These are phyloP conservation scores for Pythium sukuiense DNA, from an alignment of 352 stramenopile genomes.

Conservation along the genomic window DNA sequence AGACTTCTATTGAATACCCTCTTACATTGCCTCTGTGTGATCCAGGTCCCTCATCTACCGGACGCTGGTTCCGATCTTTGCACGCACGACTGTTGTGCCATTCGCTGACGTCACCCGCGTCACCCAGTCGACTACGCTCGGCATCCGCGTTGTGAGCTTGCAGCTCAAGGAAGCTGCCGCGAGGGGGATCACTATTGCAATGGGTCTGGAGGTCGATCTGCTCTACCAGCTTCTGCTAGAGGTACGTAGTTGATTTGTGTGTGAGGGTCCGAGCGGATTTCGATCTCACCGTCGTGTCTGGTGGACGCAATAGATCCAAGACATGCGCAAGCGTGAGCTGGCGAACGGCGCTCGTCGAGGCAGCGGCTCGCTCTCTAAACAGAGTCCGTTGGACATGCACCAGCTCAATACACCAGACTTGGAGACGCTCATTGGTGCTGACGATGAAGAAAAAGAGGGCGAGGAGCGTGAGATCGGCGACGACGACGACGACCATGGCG, in stretches of 20 bases:
- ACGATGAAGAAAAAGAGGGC: constrained; percentile 65
- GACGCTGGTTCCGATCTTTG: constrained; percentile 75
- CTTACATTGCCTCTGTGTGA: background rate
- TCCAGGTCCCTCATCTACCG: constrained; percentile 46
- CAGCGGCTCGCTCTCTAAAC: background rate
- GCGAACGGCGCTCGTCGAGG: constrained; percentile 4
- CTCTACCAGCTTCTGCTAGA: constrained; percentile 70
- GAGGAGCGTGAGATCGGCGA: constrained; percentile 11
- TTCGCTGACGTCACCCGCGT: constrained; percentile 62
- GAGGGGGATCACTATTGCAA: constrained; percentile 70
- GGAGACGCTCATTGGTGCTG: constrained; percentile 55
- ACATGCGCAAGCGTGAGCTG: constrained; percentile 51
- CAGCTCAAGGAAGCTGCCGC: constrained; percentile 45
- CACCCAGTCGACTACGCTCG: constrained; percentile 54
- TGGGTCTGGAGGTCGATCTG: constrained; percentile 73
- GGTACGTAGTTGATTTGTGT: constrained; percentile 27
- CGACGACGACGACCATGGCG: background rate
- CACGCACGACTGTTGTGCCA: constrained; percentile 58
- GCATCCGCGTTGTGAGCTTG: constrained; percentile 64
- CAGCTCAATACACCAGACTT: constrained; percentile 39
- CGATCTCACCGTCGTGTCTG: background rate
- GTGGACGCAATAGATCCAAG: constrained; percentile 36
- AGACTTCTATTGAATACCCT: background rate
- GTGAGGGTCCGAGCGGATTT: too few species aligned
- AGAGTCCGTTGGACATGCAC: background rate